Evolutionary conservation across 768 basidiomycete genomes (phyloP), one percentile per base, ranked within the genome.

Genomic region (Hirschioporus abietinus): DNA sequence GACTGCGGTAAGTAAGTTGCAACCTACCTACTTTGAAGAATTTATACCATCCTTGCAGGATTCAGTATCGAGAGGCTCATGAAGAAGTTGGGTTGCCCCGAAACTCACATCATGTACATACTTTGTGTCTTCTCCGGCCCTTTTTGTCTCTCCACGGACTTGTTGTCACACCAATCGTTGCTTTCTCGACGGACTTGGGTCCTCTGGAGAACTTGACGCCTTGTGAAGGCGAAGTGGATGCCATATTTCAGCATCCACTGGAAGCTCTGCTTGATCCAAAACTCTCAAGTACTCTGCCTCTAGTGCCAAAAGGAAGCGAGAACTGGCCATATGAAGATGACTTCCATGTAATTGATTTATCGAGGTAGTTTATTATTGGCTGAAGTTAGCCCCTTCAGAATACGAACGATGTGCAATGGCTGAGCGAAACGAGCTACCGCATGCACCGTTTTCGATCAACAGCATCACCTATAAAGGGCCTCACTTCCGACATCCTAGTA

Each of bases 401-500:
- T 71, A 82, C 80, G 5, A 83, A 80, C 1, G 91, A 92, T 72
- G 74, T 84, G 1, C 72, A 79, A 1, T 81, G 84, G 76, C 75
- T 88, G 9, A 82, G 80, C 35, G 78, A 82, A 42, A 79, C 81
- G 9, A 70, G 77, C 0, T 95, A 95, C 70, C 85, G 95, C 20
- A 88, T 93, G 86, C 92, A 96, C 73, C 88, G 94, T 8, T 89
- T 96, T 71, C 84, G 92, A 36, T 88, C 89, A 1, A 81, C 81
- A 0, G 89, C 89, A 0, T 93, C 93, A 20, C 88, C 93, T 0
- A 83, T 96, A 66, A 93, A 93, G 74, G 94, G 94, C 0, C 75
- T 96, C 1, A 95, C 93, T 0, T 82, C 91, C 1, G 90, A 93
- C 69, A 91, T 96, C 17, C 77, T 96, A 64, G 92, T 93, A 69